phyloP scores from a whole-genome alignment of 805 yeast genomes.

The Debaryomyces maramus region DNA sequence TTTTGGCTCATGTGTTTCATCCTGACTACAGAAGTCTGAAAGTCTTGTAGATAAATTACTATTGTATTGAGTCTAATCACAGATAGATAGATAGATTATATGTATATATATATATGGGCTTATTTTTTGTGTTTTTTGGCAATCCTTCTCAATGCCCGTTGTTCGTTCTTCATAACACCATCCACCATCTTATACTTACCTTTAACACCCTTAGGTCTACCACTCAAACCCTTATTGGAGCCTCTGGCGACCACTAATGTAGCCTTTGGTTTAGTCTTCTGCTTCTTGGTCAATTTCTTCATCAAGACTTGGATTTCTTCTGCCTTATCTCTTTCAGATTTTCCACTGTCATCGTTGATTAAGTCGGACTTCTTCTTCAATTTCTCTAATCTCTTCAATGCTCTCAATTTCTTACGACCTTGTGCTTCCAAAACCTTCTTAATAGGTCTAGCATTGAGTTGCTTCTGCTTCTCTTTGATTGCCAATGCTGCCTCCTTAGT shows the following conservation, averaged over 20 bases:
- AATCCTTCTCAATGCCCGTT: conserved; percentile 86
- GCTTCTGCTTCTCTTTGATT: conserved; percentile 42
- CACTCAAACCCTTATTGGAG: conserved; percentile 77
- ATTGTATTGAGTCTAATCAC: too few species aligned
- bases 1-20: too few species aligned
- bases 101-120: too few species aligned
- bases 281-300: conserved; percentile 74
- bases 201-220: conserved; percentile 95
- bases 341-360: conserved; percentile 82
- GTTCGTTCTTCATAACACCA: conserved; percentile 96
- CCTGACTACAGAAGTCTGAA: too few species aligned
- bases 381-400: conserved; percentile 78
- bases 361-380: conserved; percentile 86
- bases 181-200: conserved; percentile 99
- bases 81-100: too few species aligned
- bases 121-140: conserved; percentile 79
- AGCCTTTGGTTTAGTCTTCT: conserved; percentile 73
- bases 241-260: conserved; percentile 90
- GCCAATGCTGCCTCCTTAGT: conserved; percentile 75
- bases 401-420: conserved; percentile 93
- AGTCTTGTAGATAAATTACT: too few species aligned
- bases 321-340: conserved; percentile 91
- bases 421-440: conserved; percentile 98
- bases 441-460: conserved; percentile 94
- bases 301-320: conserved; percentile 86